Conservation (phyloP, 495 filamentous ascomycete species). For the Penicillium roqueforti region DNA sequence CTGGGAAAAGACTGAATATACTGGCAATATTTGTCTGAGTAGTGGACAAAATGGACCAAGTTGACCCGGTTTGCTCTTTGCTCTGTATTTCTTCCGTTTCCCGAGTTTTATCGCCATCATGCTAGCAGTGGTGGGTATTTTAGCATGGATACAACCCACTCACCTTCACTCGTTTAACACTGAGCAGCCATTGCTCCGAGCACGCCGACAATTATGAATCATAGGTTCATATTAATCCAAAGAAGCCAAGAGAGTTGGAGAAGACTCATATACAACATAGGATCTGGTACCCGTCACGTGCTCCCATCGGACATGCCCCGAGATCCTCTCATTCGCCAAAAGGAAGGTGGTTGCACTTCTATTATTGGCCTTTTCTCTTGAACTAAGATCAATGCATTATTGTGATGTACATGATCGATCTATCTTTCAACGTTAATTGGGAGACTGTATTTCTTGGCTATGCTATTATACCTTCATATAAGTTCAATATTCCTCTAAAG, state of each 20-base stretch:
- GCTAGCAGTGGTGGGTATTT: conserved; percentile 23
- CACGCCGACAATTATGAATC: conserved; percentile 33
- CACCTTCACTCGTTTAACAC: conserved; percentile 36
- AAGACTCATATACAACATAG: not conserved
- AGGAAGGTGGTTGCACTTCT: not conserved
- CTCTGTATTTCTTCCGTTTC: conserved; percentile 26
- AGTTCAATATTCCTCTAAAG: not conserved
- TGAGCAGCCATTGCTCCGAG: conserved; percentile 57
- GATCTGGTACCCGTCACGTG: not conserved
- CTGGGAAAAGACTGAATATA: no score
- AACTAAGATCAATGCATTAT: no score
- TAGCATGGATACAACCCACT: conserved; percentile 11
- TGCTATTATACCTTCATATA: not conserved
- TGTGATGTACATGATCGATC: not conserved
- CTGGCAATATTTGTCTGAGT: not conserved
- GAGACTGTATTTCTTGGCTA: not conserved
- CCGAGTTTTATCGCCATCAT: conserved; percentile 26
- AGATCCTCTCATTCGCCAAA: not conserved
- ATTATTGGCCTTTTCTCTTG: not conserved
- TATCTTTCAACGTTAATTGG: not conserved
- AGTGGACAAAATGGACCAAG: conserved; percentile 32
- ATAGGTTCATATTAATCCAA: not conserved
- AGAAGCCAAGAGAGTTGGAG: not conserved
- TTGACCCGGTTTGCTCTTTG: conserved; percentile 11
- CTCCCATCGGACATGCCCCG: not conserved